A percentile compares a stretch with the other conserved stretches of the same genome.
phyloP scores from a whole-genome alignment of 352 stramenopile species.

The Blastocystis sp. region DNA sequence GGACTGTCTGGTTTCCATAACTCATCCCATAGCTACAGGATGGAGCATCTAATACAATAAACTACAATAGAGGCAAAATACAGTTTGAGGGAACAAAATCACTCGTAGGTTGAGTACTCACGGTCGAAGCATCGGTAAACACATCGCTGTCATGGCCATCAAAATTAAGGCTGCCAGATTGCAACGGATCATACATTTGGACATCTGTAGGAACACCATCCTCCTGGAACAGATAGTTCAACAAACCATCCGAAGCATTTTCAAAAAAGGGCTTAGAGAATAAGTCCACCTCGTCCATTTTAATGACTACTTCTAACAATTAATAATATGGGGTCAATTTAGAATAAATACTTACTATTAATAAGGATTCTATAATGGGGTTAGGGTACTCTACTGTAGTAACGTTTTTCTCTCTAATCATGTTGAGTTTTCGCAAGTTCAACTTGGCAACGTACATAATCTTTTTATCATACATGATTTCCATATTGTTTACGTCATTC shows the following conservation, averaged over 20 bases:
- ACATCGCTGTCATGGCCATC: neutral
- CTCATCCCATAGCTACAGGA: constrained; percentile 37
- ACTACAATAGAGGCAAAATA: neutral
- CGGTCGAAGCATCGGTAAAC: constrained; percentile 22
- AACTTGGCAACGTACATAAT: too few relatives aligned
- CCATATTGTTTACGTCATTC: too few relatives aligned
- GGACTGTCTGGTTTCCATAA: neutral
- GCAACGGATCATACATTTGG: constrained; percentile 1
- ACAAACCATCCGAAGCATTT: constrained; percentile 38
- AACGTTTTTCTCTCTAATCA: too few relatives aligned
- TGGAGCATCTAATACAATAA: constrained; percentile 2
- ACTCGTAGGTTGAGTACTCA: constrained; percentile 14
- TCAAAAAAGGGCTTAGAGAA: constrained; percentile 49
- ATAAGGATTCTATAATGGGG: too few relatives aligned
- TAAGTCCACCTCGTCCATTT: neutral
- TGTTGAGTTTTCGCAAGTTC: too few relatives aligned
- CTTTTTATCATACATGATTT: too few relatives aligned
- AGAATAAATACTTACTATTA: too few relatives aligned
- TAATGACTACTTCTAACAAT: too few relatives aligned
- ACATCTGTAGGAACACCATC: neutral
- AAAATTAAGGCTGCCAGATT: neutral
- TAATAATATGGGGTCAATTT: too few relatives aligned
- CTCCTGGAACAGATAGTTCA: constrained; percentile 53
- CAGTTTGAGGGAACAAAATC: neutral
- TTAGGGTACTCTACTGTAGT: too few relatives aligned